Percentiles rank a stretch among this genome's conserved stretches.
Evolutionary conservation across 2,329 filamentous ascomycete genomes (phyloP).

Genomic region (Ophiostoma montium): DNA sequence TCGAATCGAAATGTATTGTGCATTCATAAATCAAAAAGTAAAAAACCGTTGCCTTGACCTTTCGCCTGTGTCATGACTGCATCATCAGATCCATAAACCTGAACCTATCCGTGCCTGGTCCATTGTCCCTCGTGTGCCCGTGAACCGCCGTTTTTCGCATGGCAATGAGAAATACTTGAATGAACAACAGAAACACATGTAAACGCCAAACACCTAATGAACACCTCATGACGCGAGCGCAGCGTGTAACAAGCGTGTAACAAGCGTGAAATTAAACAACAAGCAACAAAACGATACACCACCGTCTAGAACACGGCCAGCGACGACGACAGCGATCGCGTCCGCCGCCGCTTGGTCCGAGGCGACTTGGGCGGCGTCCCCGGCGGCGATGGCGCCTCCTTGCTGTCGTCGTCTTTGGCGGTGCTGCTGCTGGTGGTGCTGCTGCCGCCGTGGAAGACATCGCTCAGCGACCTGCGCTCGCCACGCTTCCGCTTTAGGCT

Average conservation of each 20-base stretch:
- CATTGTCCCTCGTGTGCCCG: too few species aligned
- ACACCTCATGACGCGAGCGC: background rate
- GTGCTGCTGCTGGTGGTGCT: background rate
- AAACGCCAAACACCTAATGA: background rate
- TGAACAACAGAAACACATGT: background rate
- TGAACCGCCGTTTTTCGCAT: too few species aligned
- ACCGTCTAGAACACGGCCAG: conserved; percentile 9
- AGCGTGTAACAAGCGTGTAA: background rate
- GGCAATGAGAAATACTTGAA: too few species aligned
- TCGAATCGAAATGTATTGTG: too few species aligned
- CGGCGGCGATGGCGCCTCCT: conserved; percentile 5
- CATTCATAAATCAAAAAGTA: too few species aligned
- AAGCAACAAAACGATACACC: background rate
- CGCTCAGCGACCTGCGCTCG: conserved; percentile 23
- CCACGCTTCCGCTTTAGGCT: conserved; percentile 21
- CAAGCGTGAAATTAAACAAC: background rate
- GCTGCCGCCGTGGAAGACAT: conserved; percentile 19
- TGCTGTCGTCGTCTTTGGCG: background rate
- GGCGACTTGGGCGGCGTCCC: conserved; percentile 17
- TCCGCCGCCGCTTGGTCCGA: conserved; percentile 19
- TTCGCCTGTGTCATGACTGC: too few species aligned
- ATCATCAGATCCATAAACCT: too few species aligned
- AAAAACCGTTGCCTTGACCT: too few species aligned
- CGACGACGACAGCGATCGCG: conserved; percentile 10
- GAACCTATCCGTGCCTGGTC: too few species aligned